Base-by-base conservation (phyloP, 2,329 filamentous ascomycete species). In the Xylaria sp. region DNA sequence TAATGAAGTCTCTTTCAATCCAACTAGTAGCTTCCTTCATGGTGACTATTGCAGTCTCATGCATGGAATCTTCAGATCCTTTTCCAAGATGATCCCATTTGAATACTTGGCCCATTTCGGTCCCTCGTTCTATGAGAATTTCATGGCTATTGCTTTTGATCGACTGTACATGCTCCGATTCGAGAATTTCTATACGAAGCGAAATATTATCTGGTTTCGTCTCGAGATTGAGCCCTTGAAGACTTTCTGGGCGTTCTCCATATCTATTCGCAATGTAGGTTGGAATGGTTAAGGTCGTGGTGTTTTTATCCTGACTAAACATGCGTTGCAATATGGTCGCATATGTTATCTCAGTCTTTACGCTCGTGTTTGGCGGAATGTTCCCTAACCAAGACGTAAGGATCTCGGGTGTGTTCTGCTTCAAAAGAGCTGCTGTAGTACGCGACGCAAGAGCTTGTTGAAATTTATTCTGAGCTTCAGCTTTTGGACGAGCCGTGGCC, bases 251-350 rank as follows among this genome's bases (percentile, higher is more conserved):
- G 3, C 68, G 56, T 10, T 61, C 36, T 13, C 77, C 77, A 52
- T 77, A 78, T 15, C 75, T 71, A 28, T 67, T 69, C 1, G 74
- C 75, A 36, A 78, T 76, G 43, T 71, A 73, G 1, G 75, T 76
- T 4, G 76, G 76, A 9, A 77, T 70, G 9, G 66, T 71, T 18
- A 78, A 67, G 7, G 71, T 76, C 0, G 70, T 73, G 12, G 70
- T 71, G 5, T 66, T 73, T 12, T 60, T 57, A n/a, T 66, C 70
- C 5, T 72, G 62, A 18, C 64, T 62, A 39, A 77, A 75, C 18
- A 59, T 69, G 43, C 71, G 74, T 49, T 72, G 75, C 46, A 78
- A 70, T 13, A 76, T 25, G 31, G 71, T 64, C 13, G 75, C 72
- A 66, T 75, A 76, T 48, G 68, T 75, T n/a, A 78, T 58, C 13